Evolutionary conservation across 2,329 filamentous ascomycete species (phyloP), one percentile per base, ranked within the genome.

Genomic region (Cladophialophora immunda): DNA sequence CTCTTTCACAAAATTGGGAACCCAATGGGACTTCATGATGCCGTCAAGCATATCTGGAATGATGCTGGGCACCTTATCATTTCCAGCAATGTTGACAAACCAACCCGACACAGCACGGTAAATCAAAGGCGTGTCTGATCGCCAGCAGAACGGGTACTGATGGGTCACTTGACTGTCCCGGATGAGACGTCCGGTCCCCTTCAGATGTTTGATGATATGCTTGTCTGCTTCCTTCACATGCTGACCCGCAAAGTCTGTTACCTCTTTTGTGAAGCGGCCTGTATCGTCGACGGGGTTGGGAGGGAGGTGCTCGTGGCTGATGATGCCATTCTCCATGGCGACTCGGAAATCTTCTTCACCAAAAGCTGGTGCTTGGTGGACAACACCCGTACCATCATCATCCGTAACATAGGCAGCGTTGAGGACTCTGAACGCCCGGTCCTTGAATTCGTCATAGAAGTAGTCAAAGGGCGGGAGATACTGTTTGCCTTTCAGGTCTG

Each of bases 321-420:
- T 90, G 74, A 94, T 85, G 52, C 92, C 92, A 56, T 87, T 83
- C 65, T 89, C 87, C 65, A 92, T 79, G 7, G 90, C 91, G 59
- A 94, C 87, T 70, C 89, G 89, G 82, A 94, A 97, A 88, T 97
- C 93, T 71, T 96, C 93, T 79, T 96, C 92, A 84, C 93, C 93
- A 75, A 93, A 97, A 2, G 92, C 92, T 1, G 93, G 93, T 3
- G 93, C 88, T 78, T 96, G 92, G 78, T 97, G 93, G 47, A 97
- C 93, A 66, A 97, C 90, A 71, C 93, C 93, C 19, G 92, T 91
- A 86, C 93, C 93, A 73, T 91, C 92, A 65, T 94, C 92, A 50
- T 89, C 87, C 32, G 91, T 94, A 63, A 97, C 93, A 75, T 96
- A 97, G 7, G 84, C 87, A 30, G 90, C 93, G 71, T 91, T 92